Evolutionary conservation across 495 filamentous ascomycete species (phyloP).

Genomic region (Saxophila tyrrhenica): DNA sequence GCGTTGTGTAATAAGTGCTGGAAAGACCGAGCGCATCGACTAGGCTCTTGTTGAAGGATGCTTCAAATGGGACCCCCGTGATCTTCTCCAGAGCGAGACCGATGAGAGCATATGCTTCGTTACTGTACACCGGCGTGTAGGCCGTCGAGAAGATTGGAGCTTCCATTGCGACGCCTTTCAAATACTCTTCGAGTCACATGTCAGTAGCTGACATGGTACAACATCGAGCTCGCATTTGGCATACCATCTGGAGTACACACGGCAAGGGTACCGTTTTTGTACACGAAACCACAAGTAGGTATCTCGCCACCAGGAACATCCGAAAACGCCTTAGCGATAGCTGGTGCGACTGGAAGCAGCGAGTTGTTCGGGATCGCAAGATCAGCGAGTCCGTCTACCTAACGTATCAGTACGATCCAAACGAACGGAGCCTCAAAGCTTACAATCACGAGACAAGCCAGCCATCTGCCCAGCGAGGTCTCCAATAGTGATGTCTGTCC

Average conservation of each 20-base stretch:
- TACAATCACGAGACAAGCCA: constrained; percentile 32
- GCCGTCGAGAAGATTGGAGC: not conserved
- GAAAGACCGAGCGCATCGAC: not conserved
- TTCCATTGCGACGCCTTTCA: not conserved
- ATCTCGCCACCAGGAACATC: constrained; percentile 32
- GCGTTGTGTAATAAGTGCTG: not conserved
- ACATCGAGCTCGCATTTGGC: not conserved
- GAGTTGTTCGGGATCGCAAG: not conserved
- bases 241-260: not conserved
- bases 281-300: constrained; percentile 38
- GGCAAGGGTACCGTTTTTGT: constrained; percentile 18
- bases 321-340: constrained; percentile 39
- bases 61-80: constrained; percentile 33
- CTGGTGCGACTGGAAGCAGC: constrained; percentile 1
- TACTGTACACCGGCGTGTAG: constrained; percentile 41
- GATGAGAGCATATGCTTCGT: constrained; percentile 43
- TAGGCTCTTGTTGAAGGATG: not conserved
- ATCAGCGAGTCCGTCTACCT: constrained; percentile 1
- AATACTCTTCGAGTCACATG: not conserved
- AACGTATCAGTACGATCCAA: not conserved
- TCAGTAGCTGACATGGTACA: not conserved
- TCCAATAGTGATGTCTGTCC: constrained; percentile 36
- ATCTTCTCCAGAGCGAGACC: constrained; percentile 44
- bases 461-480: constrained; percentile 34
- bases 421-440: not conserved